Base-by-base conservation (phyloP, 2,329 filamentous ascomycete genomes). In the Colletotrichum scovillei region DNA sequence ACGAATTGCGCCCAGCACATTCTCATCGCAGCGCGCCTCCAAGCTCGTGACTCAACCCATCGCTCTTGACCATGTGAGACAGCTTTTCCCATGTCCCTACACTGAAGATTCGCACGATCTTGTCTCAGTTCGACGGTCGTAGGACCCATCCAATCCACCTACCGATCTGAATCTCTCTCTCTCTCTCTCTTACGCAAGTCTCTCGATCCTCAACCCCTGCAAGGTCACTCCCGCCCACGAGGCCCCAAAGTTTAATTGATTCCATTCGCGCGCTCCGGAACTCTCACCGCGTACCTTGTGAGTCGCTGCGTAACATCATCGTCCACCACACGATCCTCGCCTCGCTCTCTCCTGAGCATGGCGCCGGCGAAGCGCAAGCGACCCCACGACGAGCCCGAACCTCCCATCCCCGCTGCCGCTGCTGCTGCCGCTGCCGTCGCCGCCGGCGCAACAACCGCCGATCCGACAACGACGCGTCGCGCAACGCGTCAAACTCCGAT, bases 401-500 rank as follows among this genome's bases (percentile, higher is more conserved):
- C 38, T 22, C 55, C 60, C 16, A 19, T 68, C 74, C 56, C 76
- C 76, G 49, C 62, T 73, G 53, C 65, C 64, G 67, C 59, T 62
- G 67, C 67, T 0, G 30, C 8, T 7, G 30, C 30, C 4, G 26
- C 67, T 24, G 35, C 35, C 35, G 35, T 1, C 35, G 26, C 67
- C 35, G 65, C 69, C 68, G 63, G 72, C 66, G 74, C 75, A 58
- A 26, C 75, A 35, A 74, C 76, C 68, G 68, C 78, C 68, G 71
- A 76, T 59, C 64, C 74, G 49, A 79, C 81, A 46, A 79, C 81
- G 80, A 79, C 81, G 81, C 82, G 82, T 78, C 80, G 82, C 73
- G 79, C 81, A 74, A 83, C 82, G 82, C 82, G 82, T 81, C 82
- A 84, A 73, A 83, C 80, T 11, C 81, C 82, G 64, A 79, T 79